A percentile compares a stretch with the other conserved stretches of the same genome.
Conservation (phyloP, 805 yeast genomes). For the Wickerhamiella domercqiae region DNA sequence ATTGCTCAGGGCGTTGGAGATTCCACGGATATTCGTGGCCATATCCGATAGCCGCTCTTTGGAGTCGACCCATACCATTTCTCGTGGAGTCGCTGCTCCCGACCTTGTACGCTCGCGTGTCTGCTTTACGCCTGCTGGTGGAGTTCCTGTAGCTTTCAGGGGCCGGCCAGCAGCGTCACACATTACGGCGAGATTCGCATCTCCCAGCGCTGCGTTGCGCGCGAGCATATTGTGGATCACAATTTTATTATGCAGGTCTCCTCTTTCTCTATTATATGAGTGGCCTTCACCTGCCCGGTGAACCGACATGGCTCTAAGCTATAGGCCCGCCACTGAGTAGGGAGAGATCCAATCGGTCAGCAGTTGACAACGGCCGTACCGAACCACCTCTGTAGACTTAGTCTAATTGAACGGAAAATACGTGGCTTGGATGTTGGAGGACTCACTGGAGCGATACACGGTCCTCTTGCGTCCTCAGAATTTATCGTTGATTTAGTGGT, state of each 20-base stretch:
- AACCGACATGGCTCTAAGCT: too few relatives aligned
- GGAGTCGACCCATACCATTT: constrained; percentile 18
- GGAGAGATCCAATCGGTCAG: too few relatives aligned
- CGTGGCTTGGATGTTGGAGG: too few relatives aligned
- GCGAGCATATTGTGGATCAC: constrained; percentile 15
- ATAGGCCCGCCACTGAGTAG: too few relatives aligned
- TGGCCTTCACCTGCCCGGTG: too few relatives aligned
- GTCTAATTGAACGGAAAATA: too few relatives aligned
- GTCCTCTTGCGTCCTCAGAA: too few relatives aligned
- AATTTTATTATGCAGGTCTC: constrained; percentile 4
- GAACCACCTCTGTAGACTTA: too few relatives aligned
- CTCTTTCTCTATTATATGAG: background rate
- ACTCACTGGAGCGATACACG: too few relatives aligned
- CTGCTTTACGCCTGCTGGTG: background rate
- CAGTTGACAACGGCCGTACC: too few relatives aligned
- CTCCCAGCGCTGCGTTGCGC: constrained; percentile 7
- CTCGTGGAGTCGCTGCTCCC: constrained; percentile 16
- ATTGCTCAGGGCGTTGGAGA: constrained; percentile 17
- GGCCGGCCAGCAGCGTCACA: background rate
- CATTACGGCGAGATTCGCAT: constrained; percentile 1
- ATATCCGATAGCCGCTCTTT: constrained; percentile 19
- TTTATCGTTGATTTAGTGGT: too few relatives aligned
- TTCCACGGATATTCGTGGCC: constrained; percentile 20
- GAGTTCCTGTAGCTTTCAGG: background rate
- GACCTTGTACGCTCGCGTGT: constrained; percentile 7